phyloP scores from a whole-genome alignment of 371 early-diverging fungal genomes.

The Mucor velutinosus region DNA sequence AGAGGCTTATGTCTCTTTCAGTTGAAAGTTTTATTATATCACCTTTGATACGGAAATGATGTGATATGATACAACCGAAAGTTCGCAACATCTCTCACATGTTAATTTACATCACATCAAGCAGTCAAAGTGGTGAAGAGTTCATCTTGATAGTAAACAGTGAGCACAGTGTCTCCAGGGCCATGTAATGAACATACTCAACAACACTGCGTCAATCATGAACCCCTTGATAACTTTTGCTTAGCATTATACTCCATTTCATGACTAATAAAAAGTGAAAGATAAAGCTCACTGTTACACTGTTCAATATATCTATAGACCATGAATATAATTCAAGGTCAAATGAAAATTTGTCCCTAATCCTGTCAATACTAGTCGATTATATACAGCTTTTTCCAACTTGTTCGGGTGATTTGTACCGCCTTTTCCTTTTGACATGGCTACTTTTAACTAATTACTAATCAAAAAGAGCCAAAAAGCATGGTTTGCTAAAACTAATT shows the following conservation, averaged over 20 bases:
- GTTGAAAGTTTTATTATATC: no score
- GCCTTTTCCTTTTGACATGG: background rate
- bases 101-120: no score
- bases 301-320: background rate
- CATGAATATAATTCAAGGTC: background rate
- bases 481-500: background rate
- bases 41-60: no score
- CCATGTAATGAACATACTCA: no score
- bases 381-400: background rate
- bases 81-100: no score
- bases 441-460: background rate
- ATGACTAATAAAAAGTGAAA: background rate
- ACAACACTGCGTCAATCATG: no score
- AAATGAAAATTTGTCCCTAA: background rate
- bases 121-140: no score
- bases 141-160: no score
- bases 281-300: background rate
- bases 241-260: background rate
- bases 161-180: no score
- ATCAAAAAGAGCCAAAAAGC: background rate
- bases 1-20: background rate
- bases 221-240: background rate
- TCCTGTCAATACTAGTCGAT: background rate
- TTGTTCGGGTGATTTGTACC: background rate
- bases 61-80: no score